Percentiles rank a stretch among this genome's conserved stretches.
Conservation (phyloP, 345 rosid genomes). For the Eucalyptus regnans region DNA sequence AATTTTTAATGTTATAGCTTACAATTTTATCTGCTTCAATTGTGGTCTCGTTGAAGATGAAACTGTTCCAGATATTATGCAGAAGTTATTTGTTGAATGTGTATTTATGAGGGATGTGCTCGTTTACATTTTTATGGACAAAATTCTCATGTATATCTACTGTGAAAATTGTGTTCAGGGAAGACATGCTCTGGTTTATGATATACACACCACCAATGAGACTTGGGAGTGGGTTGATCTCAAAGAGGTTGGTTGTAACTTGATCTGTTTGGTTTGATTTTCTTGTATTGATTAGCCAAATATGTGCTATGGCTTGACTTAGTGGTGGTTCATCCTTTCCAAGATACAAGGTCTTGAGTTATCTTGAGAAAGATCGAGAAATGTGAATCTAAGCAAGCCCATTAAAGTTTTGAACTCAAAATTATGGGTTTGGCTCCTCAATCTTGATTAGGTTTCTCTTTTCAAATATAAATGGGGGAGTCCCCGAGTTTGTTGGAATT, state of each 20-base stretch:
- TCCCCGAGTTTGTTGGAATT: background rate
- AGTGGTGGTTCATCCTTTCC: background rate
- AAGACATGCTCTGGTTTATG: conserved; percentile 88
- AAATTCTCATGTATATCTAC: background rate
- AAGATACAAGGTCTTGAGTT: background rate
- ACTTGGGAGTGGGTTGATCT: conserved; percentile 99
- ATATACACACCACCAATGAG: conserved; percentile 44
- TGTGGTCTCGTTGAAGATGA: background rate
- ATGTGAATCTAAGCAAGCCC: background rate
- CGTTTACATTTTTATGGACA: background rate
- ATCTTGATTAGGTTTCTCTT: background rate
- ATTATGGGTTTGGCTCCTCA: background rate
- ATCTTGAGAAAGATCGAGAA: background rate
- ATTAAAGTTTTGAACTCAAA: background rate
- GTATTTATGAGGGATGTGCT: background rate
- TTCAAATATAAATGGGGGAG: background rate
- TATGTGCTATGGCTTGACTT: background rate
- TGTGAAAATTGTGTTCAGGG: conserved; percentile 36
- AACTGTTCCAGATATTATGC: background rate
- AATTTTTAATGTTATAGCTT: background rate
- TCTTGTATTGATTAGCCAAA: background rate
- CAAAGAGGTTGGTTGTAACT: conserved; percentile 41
- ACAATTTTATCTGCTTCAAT: background rate
- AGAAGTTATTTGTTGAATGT: background rate
- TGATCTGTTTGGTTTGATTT: background rate